Conservation (phyloP, 2,329 filamentous ascomycete species). For the Alternaria conjuncta region DNA sequence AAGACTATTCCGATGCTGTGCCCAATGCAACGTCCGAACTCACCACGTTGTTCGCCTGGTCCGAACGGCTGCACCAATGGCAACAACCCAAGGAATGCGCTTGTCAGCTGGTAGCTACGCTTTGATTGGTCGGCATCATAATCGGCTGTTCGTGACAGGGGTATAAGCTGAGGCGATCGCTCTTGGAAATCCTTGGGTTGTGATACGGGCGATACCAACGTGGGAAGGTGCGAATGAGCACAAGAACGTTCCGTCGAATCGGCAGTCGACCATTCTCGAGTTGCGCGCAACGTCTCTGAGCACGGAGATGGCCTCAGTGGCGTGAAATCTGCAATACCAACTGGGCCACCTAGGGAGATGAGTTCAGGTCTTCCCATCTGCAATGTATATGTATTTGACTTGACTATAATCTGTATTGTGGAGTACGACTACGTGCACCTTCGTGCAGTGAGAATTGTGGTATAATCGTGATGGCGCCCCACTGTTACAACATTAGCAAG, state of each 20-base stretch:
- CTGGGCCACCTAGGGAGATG: not conserved
- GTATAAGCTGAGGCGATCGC: not conserved
- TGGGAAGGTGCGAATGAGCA: not conserved
- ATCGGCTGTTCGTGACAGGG: not conserved
- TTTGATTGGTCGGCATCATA: slow-evolving; percentile 8
- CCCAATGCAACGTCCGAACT: slow-evolving; percentile 7
- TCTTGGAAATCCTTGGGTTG: slow-evolving; percentile 7
- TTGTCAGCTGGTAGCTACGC: not conserved
- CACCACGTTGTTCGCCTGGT: not conserved
- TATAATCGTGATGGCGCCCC: not conserved
- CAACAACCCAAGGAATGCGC: slow-evolving; percentile 1
- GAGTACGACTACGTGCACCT: slow-evolving; percentile 7
- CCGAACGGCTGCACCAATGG: not conserved
- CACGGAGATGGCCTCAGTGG: not conserved
- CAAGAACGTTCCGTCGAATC: not conserved
- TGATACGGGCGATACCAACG: not conserved
- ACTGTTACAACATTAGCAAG: not conserved
- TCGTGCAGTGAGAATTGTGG: not conserved
- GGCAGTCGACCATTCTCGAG: not conserved
- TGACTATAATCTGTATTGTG: slow-evolving; percentile 3
- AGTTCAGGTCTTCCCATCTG: not conserved
- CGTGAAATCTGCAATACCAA: not conserved
- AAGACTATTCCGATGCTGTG: not conserved
- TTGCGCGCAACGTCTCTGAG: not conserved
- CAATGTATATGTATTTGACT: slow-evolving; percentile 1